Conservation (phyloP, 2,329 filamentous ascomycete genomes). For the Phaeosphaeriaceae sp. region DNA sequence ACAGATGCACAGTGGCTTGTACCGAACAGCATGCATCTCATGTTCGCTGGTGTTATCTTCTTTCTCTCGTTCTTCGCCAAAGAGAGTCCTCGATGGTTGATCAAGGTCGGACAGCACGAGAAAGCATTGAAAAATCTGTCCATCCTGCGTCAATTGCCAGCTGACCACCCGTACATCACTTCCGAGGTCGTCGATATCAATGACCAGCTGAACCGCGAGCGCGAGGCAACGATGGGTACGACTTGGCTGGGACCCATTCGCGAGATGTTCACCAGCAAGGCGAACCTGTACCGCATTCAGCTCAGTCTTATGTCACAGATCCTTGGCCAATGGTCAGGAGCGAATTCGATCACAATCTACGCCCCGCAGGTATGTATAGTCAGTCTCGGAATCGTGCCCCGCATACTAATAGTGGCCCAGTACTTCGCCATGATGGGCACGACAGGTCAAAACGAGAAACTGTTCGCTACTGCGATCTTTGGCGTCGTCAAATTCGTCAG, state of each 20-base stretch:
- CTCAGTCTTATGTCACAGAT: constrained; percentile 74
- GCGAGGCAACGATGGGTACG: constrained; percentile 73
- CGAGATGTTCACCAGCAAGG: constrained; percentile 72
- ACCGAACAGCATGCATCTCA: constrained; percentile 78
- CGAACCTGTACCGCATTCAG: constrained; percentile 77
- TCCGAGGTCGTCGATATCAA: constrained; percentile 71
- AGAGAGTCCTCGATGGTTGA: constrained; percentile 75
- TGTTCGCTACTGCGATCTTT: constrained; percentile 78
- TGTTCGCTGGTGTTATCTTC: constrained; percentile 77
- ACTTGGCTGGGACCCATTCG: constrained; percentile 71
- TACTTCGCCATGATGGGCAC: constrained; percentile 71
- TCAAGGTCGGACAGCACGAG: constrained; percentile 70
- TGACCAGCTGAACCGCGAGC: constrained; percentile 71
- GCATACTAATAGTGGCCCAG: no score
- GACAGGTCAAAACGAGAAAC: constrained; percentile 70
- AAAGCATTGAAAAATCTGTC: constrained; percentile 65
- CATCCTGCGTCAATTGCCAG: constrained; percentile 66
- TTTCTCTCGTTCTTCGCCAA: constrained; percentile 72
- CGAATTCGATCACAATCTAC: constrained; percentile 78
- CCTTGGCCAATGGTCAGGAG: constrained; percentile 76
- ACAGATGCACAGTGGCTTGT: constrained; percentile 64
- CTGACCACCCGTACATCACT: constrained; percentile 68
- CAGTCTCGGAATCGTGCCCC: no score
- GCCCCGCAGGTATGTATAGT: no score
- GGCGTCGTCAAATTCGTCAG: constrained; percentile 76